phyloP scores from a whole-genome alignment of 495 filamentous ascomycete genomes.

The Talaromyces adpressus region DNA sequence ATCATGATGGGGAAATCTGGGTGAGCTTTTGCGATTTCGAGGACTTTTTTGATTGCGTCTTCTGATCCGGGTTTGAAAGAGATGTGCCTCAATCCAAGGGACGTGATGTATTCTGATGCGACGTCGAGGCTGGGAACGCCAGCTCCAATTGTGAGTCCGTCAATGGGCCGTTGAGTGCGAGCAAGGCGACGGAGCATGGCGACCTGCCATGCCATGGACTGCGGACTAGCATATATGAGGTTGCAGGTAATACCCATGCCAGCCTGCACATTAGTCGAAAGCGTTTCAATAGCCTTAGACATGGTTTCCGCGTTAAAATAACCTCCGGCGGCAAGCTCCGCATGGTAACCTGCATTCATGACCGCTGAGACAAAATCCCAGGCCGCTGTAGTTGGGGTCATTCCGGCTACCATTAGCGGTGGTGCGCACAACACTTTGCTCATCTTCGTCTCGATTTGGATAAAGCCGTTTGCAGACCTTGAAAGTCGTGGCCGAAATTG shows the following conservation, averaged over 20 bases:
- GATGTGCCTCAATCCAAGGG: slow-evolving; percentile 90
- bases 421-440: slow-evolving; percentile 84
- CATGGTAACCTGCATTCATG: slow-evolving; percentile 92
- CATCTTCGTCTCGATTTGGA: slow-evolving; percentile 97
- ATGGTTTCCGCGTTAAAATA: slow-evolving; percentile 90
- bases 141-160: slow-evolving; percentile 90
- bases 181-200: slow-evolving; percentile 80
- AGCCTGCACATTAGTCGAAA: slow-evolving; percentile 79
- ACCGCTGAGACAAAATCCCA: slow-evolving; percentile 96
- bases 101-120: slow-evolving; percentile 88
- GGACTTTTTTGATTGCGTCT: slow-evolving; percentile 81
- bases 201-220: slow-evolving; percentile 97
- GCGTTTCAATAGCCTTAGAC: slow-evolving; percentile 82
- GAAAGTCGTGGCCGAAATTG: slow-evolving; percentile 84
- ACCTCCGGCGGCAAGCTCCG: slow-evolving; percentile 84
- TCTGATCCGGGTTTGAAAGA: slow-evolving; percentile 90
- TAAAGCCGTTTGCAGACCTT: slow-evolving; percentile 77
- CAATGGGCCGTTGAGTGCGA: slow-evolving; percentile 68
- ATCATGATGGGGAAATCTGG: slow-evolving; percentile 83
- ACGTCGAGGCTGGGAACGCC: slow-evolving; percentile 93
- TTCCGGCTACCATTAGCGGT: slow-evolving; percentile 88
- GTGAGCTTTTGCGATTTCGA: slow-evolving; percentile 89
- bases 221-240: slow-evolving; percentile 92
- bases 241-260: slow-evolving; percentile 93
- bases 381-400: slow-evolving; percentile 90